phyloP scores from a whole-genome alignment of 164 flowering plant species.

The Annona squamosa region DNA sequence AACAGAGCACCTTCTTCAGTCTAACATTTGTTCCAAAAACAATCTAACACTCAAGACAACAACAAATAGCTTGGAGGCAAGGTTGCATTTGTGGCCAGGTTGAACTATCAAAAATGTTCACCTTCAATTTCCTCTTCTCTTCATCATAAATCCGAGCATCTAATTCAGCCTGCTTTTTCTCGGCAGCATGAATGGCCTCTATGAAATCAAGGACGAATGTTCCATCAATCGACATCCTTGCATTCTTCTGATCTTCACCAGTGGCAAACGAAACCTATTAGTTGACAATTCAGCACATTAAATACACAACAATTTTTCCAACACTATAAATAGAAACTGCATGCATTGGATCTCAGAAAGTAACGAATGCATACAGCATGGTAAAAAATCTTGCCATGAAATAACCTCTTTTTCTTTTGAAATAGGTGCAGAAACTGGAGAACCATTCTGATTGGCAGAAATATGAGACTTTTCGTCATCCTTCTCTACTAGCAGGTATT shows the following conservation, averaged over 20 bases:
- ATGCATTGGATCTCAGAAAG: slow-evolving; percentile 1
- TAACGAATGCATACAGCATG: slow-evolving; percentile 12
- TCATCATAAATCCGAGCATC: slow-evolving; percentile 68
- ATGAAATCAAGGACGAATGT: slow-evolving; percentile 74
- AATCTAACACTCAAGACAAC: neutral
- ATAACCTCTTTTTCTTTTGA: slow-evolving; percentile 40
- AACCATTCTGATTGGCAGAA: slow-evolving; percentile 15
- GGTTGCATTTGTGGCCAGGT: neutral
- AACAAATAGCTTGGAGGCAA: neutral
- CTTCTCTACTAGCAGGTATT: slow-evolving; percentile 41
- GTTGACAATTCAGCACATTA: slow-evolving; percentile 4
- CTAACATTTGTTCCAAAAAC: neutral
- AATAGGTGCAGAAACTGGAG: slow-evolving; percentile 10
- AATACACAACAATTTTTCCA: neutral
- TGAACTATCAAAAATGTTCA: slow-evolving; percentile 14
- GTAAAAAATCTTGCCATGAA: slow-evolving; percentile 15
- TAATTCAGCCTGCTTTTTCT: slow-evolving; percentile 72
- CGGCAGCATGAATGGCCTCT: slow-evolving; percentile 92
- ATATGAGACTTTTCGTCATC: slow-evolving; percentile 22
- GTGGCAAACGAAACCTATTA: slow-evolving; percentile 29
- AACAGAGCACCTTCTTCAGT: neutral
- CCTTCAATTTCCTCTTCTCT: slow-evolving; percentile 78
- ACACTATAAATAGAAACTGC: neutral
- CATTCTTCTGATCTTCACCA: slow-evolving; percentile 38
- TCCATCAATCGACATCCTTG: slow-evolving; percentile 55